These are phyloP conservation scores for Candida ponderosae DNA, from an alignment of 805 yeast genomes.

Conservation along the genomic window DNA sequence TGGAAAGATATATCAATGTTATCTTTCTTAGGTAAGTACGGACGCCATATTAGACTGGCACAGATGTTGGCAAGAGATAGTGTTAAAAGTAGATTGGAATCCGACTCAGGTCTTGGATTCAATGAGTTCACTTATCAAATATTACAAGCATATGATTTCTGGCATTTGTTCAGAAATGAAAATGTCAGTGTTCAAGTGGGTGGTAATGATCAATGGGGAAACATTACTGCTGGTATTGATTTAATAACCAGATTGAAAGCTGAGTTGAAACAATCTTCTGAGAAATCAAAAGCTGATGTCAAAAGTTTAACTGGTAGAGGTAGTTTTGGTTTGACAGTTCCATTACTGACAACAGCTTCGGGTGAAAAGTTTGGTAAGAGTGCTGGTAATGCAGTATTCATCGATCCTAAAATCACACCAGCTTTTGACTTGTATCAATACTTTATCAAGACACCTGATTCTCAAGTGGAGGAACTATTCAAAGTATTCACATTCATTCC, in stretches of 20 bases:
- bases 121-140: constrained; percentile 93
- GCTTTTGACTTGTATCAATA: constrained; percentile 82
- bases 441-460: constrained; percentile 73
- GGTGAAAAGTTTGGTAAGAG: constrained; percentile 96
- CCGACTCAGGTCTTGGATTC: constrained; percentile 78
- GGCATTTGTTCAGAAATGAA: constrained; percentile 57
- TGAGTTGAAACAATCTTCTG: constrained; percentile 10
- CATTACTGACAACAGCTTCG: constrained; percentile 75
- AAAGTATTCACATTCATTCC: constrained; percentile 79
- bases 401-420: constrained; percentile 65
- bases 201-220: constrained; percentile 98
- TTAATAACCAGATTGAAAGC: constrained; percentile 55
- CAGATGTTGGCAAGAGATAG: constrained; percentile 89
- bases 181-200: constrained; percentile 77
- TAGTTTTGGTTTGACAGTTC: constrained; percentile 80
- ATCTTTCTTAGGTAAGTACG: constrained; percentile 69
- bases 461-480: constrained; percentile 59
- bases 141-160: constrained; percentile 90
- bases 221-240: constrained; percentile 93
- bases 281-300: constrained; percentile 14
- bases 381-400: constrained; percentile 93
- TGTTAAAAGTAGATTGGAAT: constrained; percentile 61
- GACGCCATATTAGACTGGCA: constrained; percentile 70
- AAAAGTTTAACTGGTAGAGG: constrained; percentile 13
- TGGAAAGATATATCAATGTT: constrained; percentile 74